Percentiles rank a stretch among this genome's conserved stretches.
Evolutionary conservation across 1,284 basidiomycete species (phyloP).

Genomic region (Pseudozyma thailandica): DNA sequence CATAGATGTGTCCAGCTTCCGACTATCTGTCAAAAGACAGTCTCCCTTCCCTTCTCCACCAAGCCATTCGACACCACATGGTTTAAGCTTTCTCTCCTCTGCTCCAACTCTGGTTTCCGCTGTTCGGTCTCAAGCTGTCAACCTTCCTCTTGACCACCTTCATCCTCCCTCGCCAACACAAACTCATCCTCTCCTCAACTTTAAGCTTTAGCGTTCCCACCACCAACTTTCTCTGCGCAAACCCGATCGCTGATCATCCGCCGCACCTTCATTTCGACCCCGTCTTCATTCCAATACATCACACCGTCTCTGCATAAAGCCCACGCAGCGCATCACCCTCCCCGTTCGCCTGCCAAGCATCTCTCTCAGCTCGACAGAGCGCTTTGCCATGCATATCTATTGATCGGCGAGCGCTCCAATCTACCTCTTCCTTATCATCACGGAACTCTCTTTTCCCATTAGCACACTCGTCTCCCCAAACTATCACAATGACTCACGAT

Average conservation of each 20-base stretch:
- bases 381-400: neutral
- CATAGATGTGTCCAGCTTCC: too few relatives aligned
- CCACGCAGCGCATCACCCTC: neutral
- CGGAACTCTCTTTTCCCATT: too few relatives aligned
- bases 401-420: neutral
- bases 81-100: neutral
- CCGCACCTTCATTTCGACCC: neutral
- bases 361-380: neutral
- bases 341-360: neutral
- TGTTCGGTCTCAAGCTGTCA: neutral
- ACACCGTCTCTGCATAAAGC: neutral
- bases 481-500: conserved; percentile 13
- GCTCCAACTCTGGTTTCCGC: neutral
- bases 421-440: neutral
- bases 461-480: neutral
- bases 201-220: conserved; percentile 4
- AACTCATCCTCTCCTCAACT: conserved; percentile 3
- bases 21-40: too few relatives aligned
- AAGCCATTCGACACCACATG: neutral
- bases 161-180: neutral
- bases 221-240: neutral
- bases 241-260: neutral
- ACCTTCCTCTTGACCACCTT: neutral
- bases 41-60: too few relatives aligned
- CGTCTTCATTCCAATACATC: neutral